A percentile compares a stretch with the other conserved stretches of the same genome.
phyloP scores from a whole-genome alignment of 257 asterid species.

The Paulownia fortunei region DNA sequence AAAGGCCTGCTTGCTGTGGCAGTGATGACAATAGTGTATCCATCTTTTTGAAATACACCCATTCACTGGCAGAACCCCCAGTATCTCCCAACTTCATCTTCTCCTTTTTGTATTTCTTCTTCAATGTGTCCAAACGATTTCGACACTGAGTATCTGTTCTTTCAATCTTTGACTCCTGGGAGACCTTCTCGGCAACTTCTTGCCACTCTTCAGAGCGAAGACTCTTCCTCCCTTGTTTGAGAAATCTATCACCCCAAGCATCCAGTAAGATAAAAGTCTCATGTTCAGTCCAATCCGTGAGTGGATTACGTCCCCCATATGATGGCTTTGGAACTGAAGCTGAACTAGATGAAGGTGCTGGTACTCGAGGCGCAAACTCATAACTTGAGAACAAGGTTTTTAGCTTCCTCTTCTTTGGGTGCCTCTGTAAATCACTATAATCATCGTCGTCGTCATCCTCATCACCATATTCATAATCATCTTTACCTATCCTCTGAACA shows the following conservation, averaged over 20 bases:
- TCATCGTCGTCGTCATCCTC: slow-evolving; percentile 46
- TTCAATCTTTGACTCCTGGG: slow-evolving; percentile 66
- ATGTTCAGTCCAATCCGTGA: slow-evolving; percentile 89
- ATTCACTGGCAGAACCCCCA: slow-evolving; percentile 44
- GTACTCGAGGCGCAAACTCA: slow-evolving; percentile 87
- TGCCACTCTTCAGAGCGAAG: slow-evolving; percentile 96
- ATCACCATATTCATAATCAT: slow-evolving; percentile 41
- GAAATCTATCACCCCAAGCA: slow-evolving; percentile 89
- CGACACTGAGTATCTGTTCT: slow-evolving; percentile 92
- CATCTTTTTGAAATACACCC: slow-evolving; percentile 87
- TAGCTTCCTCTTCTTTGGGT: slow-evolving; percentile 52
- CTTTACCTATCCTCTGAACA: slow-evolving; percentile 47
- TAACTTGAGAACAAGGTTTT: slow-evolving; percentile 65
- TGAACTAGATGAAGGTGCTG: slow-evolving; percentile 45
- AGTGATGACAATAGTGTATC: slow-evolving; percentile 62
- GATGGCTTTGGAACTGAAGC: slow-evolving; percentile 53
- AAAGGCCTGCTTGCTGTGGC: slow-evolving; percentile 64
- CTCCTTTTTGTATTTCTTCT: slow-evolving; percentile 95
- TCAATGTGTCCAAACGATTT: slow-evolving; percentile 87
- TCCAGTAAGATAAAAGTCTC: slow-evolving; percentile 74
- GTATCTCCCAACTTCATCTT: slow-evolving; percentile 54
- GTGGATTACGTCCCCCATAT: slow-evolving; percentile 79
- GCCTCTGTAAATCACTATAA: slow-evolving; percentile 43
- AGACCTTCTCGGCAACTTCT: slow-evolving; percentile 85
- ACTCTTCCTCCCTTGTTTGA: slow-evolving; percentile 87